phyloP scores from a whole-genome alignment of 208 protist species.

The Acanthamoeba royreba region DNA sequence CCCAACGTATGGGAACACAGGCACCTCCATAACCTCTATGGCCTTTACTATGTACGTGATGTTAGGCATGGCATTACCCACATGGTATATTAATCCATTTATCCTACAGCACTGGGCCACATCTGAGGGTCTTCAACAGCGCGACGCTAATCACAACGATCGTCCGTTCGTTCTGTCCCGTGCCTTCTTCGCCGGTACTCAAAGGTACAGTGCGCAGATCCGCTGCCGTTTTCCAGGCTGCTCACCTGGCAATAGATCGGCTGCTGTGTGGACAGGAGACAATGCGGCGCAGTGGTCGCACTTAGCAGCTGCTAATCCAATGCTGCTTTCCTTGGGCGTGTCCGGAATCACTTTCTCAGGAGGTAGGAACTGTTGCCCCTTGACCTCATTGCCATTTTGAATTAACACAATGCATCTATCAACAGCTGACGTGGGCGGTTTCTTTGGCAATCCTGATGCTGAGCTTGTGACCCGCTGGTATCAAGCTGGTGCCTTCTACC shows the following conservation, averaged over 20 bases:
- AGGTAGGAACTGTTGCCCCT: conserved; percentile 13
- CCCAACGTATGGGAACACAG: conserved; percentile 86
- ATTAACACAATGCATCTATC: not conserved
- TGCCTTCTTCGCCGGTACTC: conserved; percentile 96
- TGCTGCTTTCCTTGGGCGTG: conserved; percentile 94
- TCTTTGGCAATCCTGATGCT: conserved; percentile 94
- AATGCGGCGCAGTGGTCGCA: conserved; percentile 95
- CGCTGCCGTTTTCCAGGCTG: conserved; percentile 64
- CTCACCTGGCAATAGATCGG: not conserved
- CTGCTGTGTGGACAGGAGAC: conserved; percentile 96
- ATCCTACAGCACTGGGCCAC: conserved; percentile 79
- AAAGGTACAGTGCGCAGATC: too few species aligned
- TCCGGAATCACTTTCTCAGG: conserved; percentile 94
- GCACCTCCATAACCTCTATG: conserved; percentile 98
- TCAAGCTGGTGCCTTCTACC: conserved; percentile 93
- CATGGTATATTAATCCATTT: conserved; percentile 1
- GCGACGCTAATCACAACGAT: conserved; percentile 71
- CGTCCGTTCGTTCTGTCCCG: conserved; percentile 98
- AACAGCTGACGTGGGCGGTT: conserved; percentile 96
- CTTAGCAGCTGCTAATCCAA: conserved; percentile 90
- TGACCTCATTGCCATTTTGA: not conserved
- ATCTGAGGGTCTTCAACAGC: conserved; percentile 85
- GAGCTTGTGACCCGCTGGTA: conserved; percentile 97
- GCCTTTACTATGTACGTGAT: conserved; percentile 80
- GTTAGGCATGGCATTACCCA: not conserved